phyloP scores from a whole-genome alignment of 805 yeast genomes.

The Saccharomycopsis lassenensis region DNA sequence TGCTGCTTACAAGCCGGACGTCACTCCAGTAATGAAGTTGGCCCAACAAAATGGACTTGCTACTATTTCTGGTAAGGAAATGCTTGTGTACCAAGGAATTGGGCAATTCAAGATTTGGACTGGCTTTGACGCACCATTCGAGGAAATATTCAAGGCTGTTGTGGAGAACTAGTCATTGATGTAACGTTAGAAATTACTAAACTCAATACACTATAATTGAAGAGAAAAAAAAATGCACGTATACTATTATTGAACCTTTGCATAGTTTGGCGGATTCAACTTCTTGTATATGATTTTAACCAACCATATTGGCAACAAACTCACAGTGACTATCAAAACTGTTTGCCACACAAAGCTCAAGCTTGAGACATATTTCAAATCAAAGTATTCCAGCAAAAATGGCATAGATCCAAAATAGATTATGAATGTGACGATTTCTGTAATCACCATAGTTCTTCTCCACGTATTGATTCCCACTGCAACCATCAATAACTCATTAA shows the following conservation, averaged over 20 bases:
- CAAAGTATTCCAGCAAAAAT: slow-evolving; percentile 77
- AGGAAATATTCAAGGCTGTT: slow-evolving; percentile 53
- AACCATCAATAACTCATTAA: slow-evolving; percentile 89
- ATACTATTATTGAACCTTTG: slow-evolving; percentile 85
- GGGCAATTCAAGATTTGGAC: slow-evolving; percentile 78
- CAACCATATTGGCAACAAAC: slow-evolving; percentile 85
- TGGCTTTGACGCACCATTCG: slow-evolving; percentile 51
- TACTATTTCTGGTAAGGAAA: slow-evolving; percentile 83
- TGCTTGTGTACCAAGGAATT: slow-evolving; percentile 90
- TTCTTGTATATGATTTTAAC: slow-evolving; percentile 64
- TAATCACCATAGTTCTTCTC: slow-evolving; percentile 64
- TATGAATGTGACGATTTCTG: slow-evolving; percentile 60
- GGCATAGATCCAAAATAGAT: slow-evolving; percentile 72
- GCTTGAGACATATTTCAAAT: slow-evolving; percentile 49
- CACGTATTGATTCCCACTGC: slow-evolving; percentile 88
- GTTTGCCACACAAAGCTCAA: slow-evolving; percentile 61
- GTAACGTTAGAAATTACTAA: too few relatives aligned
- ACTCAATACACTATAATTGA: too few relatives aligned
- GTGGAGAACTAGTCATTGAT: slow-evolving; percentile 1
- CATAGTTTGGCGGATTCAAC: slow-evolving; percentile 89
- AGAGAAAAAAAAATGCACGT: too few relatives aligned
- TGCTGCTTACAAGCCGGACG: slow-evolving; percentile 87
- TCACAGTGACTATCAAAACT: slow-evolving; percentile 48
- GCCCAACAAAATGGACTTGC: slow-evolving; percentile 63
- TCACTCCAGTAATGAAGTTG: slow-evolving; percentile 76